Evolutionary conservation across 495 filamentous ascomycete species (phyloP).

Genomic region (Penicillium odoratum): DNA sequence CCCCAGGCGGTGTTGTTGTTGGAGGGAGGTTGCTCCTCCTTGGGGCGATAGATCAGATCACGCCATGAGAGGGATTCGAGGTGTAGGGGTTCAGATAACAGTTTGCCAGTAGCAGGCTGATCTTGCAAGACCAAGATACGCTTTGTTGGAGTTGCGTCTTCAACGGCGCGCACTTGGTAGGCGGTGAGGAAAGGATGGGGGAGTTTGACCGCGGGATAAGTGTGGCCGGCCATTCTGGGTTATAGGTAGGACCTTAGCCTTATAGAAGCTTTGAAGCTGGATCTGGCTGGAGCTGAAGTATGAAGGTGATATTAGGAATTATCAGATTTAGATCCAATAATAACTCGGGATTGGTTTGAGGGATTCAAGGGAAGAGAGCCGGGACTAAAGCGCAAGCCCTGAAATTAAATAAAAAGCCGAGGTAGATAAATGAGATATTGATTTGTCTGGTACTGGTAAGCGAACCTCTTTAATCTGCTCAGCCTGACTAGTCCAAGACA

Average conservation of each 20-base stretch:
- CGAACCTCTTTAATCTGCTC: neutral
- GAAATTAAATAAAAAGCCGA: slow-evolving; percentile 6
- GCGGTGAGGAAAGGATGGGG: slow-evolving; percentile 33
- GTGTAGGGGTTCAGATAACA: slow-evolving; percentile 34
- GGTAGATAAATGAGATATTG: neutral
- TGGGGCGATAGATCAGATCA: slow-evolving; percentile 27
- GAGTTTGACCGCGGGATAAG: slow-evolving; percentile 32
- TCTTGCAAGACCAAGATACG: slow-evolving; percentile 30
- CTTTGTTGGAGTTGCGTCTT: slow-evolving; percentile 22
- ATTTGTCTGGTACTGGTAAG: neutral
- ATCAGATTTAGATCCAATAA: neutral
- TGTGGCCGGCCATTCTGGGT: slow-evolving; percentile 19
- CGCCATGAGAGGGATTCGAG: slow-evolving; percentile 32
- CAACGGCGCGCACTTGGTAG: slow-evolving; percentile 30
- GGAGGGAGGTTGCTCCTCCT: slow-evolving; percentile 28
- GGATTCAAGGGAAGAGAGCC: neutral
- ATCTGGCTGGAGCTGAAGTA: neutral
- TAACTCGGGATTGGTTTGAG: neutral
- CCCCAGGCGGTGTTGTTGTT: slow-evolving; percentile 51
- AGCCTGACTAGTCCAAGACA: neutral
- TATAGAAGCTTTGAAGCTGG: neutral
- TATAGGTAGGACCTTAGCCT: neutral
- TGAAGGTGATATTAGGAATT: neutral
- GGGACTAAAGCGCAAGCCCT: neutral
- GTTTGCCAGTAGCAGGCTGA: slow-evolving; percentile 24